These are phyloP conservation scores for Hordeum marinum DNA, from an alignment of 176 grass and related monocot genomes.

Conservation along the genomic window DNA sequence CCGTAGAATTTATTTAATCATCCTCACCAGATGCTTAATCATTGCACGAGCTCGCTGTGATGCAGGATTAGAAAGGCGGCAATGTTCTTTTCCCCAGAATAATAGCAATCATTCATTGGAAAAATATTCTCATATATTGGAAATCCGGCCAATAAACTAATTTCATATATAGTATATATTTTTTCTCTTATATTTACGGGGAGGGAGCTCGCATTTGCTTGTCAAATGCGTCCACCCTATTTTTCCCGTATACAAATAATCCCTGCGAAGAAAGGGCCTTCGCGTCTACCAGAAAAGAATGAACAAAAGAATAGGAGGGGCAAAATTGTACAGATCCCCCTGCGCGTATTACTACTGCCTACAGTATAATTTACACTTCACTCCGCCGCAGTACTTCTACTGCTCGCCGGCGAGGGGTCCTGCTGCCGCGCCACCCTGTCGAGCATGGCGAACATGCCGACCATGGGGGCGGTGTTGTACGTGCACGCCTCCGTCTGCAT, in stretches of 20 bases:
- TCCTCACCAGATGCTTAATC: constrained; percentile 32
- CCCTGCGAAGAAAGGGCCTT: constrained; percentile 30
- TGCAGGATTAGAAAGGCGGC: constrained; percentile 13
- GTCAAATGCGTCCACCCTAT: constrained; percentile 25
- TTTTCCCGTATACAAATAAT: constrained; percentile 36
- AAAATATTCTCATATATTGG: background rate
- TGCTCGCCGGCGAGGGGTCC: background rate
- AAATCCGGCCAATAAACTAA: background rate
- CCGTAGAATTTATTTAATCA: constrained; percentile 17
- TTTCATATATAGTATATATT: background rate
- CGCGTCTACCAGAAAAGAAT: constrained; percentile 35
- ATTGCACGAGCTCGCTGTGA: background rate
- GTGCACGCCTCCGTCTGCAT: constrained; percentile 58
- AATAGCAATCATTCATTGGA: background rate
- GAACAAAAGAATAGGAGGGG: constrained; percentile 46
- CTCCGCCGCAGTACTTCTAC: background rate
- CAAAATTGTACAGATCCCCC: constrained; percentile 40
- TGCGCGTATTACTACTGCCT: background rate
- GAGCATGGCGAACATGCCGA: constrained; percentile 62
- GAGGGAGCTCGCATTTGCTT: constrained; percentile 28
- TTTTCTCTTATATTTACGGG: constrained; percentile 33
- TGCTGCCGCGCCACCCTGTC: constrained; percentile 24
- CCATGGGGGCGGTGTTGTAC: constrained; percentile 43
- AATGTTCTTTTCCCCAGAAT: background rate
- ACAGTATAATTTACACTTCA: constrained; percentile 42